Evolutionary conservation across 257 asterid genomes (phyloP), one percentile per base, ranked within the genome.

Genomic region (Solanum clarkiae): DNA sequence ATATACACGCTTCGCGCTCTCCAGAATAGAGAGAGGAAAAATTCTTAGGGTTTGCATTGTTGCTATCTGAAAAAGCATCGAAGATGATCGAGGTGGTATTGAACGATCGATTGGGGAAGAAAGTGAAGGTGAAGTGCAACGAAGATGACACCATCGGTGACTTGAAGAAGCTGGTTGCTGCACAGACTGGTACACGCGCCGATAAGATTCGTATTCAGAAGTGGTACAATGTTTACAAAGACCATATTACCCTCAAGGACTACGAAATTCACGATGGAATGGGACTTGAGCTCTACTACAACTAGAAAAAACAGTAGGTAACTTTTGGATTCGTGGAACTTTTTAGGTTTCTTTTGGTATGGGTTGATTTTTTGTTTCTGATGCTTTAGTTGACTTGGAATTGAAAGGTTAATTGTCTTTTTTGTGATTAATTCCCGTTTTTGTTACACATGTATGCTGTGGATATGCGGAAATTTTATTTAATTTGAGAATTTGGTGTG

Each of bases 201-300:
- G 86, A 84, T 15, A 84, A 84, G 83, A 84, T 84, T 7, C 83
- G 86, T 57, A 84, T 84, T 26, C 84, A 85, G 84, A 85, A 85
- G 87, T 85, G 87, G 87, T 85, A 85, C 3, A 85, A 60, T 59
- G 72, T 85, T 2, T 85, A 85, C 57, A 85, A 85, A 60, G 87
- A 85, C 22, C 87, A 85, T 44, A 85, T 85, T 56, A 80, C 86
- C 74, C 86, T 84, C 18, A 54, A 42, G 82, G 86, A 84, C 20
- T 84, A 84, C 49, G 86, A 84, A 29, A 56, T 84, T 53, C 86
- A 84, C 7, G 86, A 84, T 69, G 86, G 86, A 51, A 84, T 71
- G 86, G 86, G 86, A 17, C 86, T 84, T 79, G 86, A 84, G 51
- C 86, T 84, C 36, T 84, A 84, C 57, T 84, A 84, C 62, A 84